phyloP scores from a whole-genome alignment of 1,284 basidiomycete species.

The Exobasidium cylindrosporum region DNA sequence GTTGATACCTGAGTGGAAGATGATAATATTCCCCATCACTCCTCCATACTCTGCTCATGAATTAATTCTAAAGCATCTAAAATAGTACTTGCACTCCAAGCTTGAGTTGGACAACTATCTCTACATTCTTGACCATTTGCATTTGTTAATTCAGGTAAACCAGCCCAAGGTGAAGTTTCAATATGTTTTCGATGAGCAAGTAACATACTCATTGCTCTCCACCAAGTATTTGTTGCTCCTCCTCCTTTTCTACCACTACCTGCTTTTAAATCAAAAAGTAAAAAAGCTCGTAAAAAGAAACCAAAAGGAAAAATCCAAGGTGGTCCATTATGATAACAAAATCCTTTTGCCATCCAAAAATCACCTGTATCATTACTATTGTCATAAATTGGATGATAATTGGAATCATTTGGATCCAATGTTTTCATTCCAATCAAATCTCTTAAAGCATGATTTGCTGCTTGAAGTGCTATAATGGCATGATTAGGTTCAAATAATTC shows the following conservation, averaged over 20 bases:
- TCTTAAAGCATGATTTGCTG: conserved; percentile 34
- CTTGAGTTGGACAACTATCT: conserved; percentile 49
- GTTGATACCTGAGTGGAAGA: no score
- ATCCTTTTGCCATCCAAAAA: conserved; percentile 28
- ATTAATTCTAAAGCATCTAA: conserved; percentile 35
- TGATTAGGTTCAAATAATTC: conserved; percentile 82
- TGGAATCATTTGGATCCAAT: conserved; percentile 42
- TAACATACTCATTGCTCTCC: conserved; percentile 35
- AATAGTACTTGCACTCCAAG: conserved; percentile 44
- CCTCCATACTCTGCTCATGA: conserved; percentile 1
- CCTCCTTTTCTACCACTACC: conserved; percentile 12
- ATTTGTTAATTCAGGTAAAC: conserved; percentile 49
- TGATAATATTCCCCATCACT: no score
- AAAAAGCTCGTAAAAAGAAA: conserved; percentile 87
- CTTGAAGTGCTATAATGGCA: conserved; percentile 64
- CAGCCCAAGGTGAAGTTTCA: conserved; percentile 37
- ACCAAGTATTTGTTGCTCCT: conserved; percentile 26
- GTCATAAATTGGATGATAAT: conserved; percentile 48
- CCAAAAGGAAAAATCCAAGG: conserved; percentile 94
- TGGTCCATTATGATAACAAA: conserved; percentile 59
- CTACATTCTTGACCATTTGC: conserved; percentile 35
- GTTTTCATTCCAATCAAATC: conserved; percentile 48
- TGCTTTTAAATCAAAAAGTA: conserved; percentile 55
- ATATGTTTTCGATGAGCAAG: conserved; percentile 39
- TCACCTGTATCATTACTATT: conserved; percentile 33